Percentiles rank a stretch among this genome's conserved stretches.
Conservation (phyloP, 768 basidiomycete species). For the Trametes punicea region DNA sequence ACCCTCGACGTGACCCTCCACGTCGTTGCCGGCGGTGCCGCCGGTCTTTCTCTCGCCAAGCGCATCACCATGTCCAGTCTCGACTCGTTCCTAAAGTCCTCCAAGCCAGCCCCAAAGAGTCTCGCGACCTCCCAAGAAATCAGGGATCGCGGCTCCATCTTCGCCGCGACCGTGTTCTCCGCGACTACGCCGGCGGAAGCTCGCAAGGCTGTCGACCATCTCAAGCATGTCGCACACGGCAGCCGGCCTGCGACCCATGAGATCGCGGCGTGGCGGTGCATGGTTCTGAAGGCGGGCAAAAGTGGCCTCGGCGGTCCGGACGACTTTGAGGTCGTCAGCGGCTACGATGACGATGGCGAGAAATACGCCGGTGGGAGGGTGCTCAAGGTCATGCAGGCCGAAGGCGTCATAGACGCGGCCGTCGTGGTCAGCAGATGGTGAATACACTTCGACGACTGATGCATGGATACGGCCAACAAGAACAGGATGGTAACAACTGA, state of each 20-base stretch:
- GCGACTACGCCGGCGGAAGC: slow-evolving; percentile 54
- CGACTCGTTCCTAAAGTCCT: slow-evolving; percentile 51
- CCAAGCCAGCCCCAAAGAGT: slow-evolving; percentile 43
- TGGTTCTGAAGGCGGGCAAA: slow-evolving; percentile 62
- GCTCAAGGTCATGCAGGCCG: slow-evolving; percentile 63
- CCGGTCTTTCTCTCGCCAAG: not conserved
- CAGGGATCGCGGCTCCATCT: slow-evolving; percentile 69
- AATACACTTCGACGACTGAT: slow-evolving; percentile 9
- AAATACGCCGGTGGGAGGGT: slow-evolving; percentile 64
- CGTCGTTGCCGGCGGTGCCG: not conserved
- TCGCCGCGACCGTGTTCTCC: slow-evolving; percentile 60
- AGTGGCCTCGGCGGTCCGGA: slow-evolving; percentile 69
- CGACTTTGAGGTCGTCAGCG: slow-evolving; percentile 67
- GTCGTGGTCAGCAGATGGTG: slow-evolving; percentile 81
- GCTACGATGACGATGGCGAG: slow-evolving; percentile 76
- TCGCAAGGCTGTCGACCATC: slow-evolving; percentile 44
- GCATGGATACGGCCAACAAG: not conserved
- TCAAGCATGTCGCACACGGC: slow-evolving; percentile 56
- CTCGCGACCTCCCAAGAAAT: slow-evolving; percentile 68
- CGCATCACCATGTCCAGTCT: slow-evolving; percentile 35
- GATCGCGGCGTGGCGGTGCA: slow-evolving; percentile 77
- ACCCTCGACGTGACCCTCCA: not conserved
- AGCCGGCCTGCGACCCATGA: slow-evolving; percentile 63
- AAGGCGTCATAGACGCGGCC: slow-evolving; percentile 71
- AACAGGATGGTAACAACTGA: not conserved